Conservation (phyloP, 495 filamentous ascomycete genomes). For the Penicillium nucicola region DNA sequence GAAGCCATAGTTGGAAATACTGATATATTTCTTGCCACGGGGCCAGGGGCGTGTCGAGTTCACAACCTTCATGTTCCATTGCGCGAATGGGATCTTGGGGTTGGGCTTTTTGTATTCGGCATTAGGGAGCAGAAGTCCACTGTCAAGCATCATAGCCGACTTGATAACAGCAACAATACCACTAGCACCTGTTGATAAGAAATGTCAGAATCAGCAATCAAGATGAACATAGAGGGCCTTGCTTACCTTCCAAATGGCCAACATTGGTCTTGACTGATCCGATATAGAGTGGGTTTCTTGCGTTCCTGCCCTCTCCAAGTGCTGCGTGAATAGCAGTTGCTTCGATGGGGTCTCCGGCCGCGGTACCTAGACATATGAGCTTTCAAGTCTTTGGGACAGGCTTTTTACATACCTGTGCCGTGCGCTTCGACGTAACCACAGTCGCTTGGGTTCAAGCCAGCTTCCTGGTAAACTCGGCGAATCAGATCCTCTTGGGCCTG, state of each 20-base stretch:
- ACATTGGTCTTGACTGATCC: constrained; percentile 38
- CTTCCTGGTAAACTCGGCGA: constrained; percentile 16
- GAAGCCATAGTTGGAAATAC: constrained; percentile 62
- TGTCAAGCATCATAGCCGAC: constrained; percentile 54
- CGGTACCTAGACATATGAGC: too few relatives aligned
- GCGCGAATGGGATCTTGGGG: constrained; percentile 26
- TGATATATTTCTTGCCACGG: constrained; percentile 27
- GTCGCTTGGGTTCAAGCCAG: constrained; percentile 11
- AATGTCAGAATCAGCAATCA: too few relatives aligned
- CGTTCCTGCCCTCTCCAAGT: constrained; percentile 33
- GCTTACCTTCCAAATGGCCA: constrained; percentile 51
- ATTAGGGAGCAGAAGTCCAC: constrained; percentile 35
- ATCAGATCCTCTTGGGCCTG: constrained; percentile 28
- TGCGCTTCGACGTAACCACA: constrained; percentile 33
- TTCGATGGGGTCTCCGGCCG: constrained; percentile 50
- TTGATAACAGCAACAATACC: constrained; percentile 62
- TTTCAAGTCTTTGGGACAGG: too few relatives aligned
- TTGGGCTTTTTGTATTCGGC: constrained; percentile 34
- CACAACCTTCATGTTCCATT: constrained; percentile 26
- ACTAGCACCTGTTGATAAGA: constrained; percentile 32
- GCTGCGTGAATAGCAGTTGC: constrained; percentile 39
- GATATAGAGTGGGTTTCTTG: constrained; percentile 30
- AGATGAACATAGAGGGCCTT: too few relatives aligned
- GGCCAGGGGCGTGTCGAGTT: constrained; percentile 15
- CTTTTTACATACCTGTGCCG: constrained; percentile 48